Base-by-base conservation (phyloP, 495 filamentous ascomycete genomes). In the Xylaria grammica region DNA sequence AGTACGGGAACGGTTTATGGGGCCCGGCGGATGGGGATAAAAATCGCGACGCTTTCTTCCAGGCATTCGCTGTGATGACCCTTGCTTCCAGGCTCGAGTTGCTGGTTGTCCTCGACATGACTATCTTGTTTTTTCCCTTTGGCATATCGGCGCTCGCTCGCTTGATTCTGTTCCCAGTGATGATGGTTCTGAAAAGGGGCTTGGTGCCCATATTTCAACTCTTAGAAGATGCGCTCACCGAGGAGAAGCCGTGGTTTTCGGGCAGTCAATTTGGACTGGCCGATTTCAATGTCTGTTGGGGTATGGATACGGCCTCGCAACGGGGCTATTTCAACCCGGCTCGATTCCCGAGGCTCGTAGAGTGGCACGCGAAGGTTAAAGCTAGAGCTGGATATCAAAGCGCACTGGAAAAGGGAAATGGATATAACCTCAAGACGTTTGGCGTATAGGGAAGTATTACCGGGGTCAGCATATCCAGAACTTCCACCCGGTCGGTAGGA, bases 371-470 rank as follows among this genome's bases (percentile, higher is more conserved):
- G 2, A 51, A 8, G n/a, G n/a, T 51, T 9, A 51, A 51, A 26
- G 8, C 20, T 15, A 51, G 48, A 30, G 5, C 9, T 26, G 20
- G 22, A 10, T 51, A 51, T 30, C 48, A 4, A 4, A n/a, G 6
- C 11, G 48, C 48, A 10, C 48, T 51, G n/a, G 48, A 26, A 19
- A 24, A 15, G 17, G 48, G 48, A 19, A 51, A 26, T 17, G 48
- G 48, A 3, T 51, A 51, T 30, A 19, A 51, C n/a, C 24, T 51
- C 9, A 51, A 51, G 19, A 51, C 48, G 6, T 51, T 51, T 51
- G 48, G 48, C 9, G n/a, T 42, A n/a, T 42, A 42, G 38, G n/a
- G n/a, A n/a, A n/a, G n/a, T n/a, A n/a, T n/a, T n/a, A n/a, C n/a
- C n/a, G n/a, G n/a, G n/a, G n/a, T n/a, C n/a, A n/a, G n/a, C n/a